Conservation (phyloP, 2,329 filamentous ascomycete genomes). For the Hymenotorrendiella dingleyae region DNA sequence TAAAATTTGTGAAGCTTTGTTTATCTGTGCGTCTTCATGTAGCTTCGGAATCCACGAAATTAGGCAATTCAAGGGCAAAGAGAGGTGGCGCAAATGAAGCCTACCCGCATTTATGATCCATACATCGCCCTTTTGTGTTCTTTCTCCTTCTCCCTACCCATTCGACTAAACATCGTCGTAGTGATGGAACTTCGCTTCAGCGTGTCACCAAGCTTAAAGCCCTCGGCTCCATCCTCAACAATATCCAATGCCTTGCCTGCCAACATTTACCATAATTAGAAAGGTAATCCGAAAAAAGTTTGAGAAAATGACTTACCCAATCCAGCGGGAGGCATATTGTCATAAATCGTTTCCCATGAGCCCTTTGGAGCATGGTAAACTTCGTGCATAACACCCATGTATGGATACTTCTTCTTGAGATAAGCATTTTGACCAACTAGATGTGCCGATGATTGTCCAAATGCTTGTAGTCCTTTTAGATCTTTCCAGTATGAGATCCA, state of each 20-base stretch:
- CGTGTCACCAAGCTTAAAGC: not conserved
- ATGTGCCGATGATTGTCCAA: constrained; percentile 1
- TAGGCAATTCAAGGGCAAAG: no score
- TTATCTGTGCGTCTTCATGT: no score
- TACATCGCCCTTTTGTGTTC: no score
- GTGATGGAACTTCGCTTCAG: not conserved
- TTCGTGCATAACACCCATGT: constrained; percentile 4
- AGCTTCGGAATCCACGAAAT: no score
- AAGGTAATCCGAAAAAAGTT: no score
- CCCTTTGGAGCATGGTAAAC: constrained; percentile 3
- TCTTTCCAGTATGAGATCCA: constrained; percentile 7
- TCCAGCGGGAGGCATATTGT: not conserved
- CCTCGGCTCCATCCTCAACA: not conserved
- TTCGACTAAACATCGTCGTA: not conserved
- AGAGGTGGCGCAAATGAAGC: no score
- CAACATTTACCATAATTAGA: no score
- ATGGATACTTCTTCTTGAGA: constrained; percentile 1
- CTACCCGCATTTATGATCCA: no score
- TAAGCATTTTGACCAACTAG: not conserved
- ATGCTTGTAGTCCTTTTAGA: constrained; percentile 2
- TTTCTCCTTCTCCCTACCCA: not conserved
- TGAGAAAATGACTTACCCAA: constrained; percentile 4
- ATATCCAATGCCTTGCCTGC: not conserved
- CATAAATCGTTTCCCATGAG: constrained; percentile 2
- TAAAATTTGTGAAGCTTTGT: no score